These are phyloP conservation scores for Triticum dicoccoides DNA, from an alignment of 176 grass and related monocot species.

Conservation along the genomic window DNA sequence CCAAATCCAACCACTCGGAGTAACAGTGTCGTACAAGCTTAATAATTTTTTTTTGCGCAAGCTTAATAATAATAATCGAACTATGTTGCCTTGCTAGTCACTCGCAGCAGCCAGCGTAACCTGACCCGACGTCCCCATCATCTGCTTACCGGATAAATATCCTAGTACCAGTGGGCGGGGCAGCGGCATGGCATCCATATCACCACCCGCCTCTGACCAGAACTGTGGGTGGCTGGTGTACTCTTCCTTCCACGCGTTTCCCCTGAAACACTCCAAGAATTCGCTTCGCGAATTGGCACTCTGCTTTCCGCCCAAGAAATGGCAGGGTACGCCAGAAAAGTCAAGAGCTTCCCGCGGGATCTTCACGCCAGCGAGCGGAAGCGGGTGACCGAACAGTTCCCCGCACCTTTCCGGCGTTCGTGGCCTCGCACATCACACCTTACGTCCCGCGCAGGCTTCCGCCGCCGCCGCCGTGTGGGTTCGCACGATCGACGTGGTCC, in stretches of 20 bases:
- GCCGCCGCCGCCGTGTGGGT: background rate
- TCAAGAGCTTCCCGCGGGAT: background rate
- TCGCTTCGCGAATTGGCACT: constrained; percentile 1
- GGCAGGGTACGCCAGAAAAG: background rate
- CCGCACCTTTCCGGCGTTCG: background rate
- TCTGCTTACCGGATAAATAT: background rate
- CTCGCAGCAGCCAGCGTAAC: background rate
- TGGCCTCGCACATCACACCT: constrained; percentile 33
- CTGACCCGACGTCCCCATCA: constrained; percentile 17
- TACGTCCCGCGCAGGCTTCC: constrained; percentile 1
- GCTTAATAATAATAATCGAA: too few relatives aligned
- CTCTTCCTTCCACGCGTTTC: background rate
- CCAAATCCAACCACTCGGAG: background rate
- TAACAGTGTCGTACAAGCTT: background rate
- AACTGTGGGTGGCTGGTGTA: background rate
- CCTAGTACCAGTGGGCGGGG: background rate
- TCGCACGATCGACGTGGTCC: background rate
- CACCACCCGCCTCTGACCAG: background rate
- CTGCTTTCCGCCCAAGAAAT: constrained; percentile 28
- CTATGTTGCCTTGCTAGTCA: background rate
- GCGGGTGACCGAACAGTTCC: constrained; percentile 4
- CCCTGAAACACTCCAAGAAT: constrained; percentile 2
- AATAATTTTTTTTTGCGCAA: too few relatives aligned
- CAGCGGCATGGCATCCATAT: background rate
- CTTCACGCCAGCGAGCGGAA: background rate